Evolutionary conservation across 2,329 filamentous ascomycete species (phyloP), one percentile per base, ranked within the genome.

Genomic region (Fusarium brachygibbosum): DNA sequence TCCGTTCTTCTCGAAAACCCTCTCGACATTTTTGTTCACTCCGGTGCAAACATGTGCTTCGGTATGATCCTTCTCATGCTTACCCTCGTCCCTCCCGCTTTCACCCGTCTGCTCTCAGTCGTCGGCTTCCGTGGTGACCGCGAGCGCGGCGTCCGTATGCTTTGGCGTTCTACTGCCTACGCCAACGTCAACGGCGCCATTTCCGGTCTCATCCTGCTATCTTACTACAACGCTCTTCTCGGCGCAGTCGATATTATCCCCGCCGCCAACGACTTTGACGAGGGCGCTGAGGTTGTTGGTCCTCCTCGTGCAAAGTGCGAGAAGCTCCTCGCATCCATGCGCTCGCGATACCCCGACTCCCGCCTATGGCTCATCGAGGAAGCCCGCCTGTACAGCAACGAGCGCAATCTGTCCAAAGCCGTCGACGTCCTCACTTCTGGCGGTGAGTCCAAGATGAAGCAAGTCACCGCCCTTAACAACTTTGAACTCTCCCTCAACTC

Each of bases 51-150:
- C 76, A 91, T 98, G 79, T 97, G 94, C 79, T 98, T 94, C 74
- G 96, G 96, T 5, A 86, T 97, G 32, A 82, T 98, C 2, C 86
- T 97, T 16, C 85, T 98, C 2, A 85, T 98, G 55, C 90, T 98
- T n/a, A 97, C 93, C 14, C 91, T 98, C 82, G 90, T 98, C 1
- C 97, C 96, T 0, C 96, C 96, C 0, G 89, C 94, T 1, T 97
- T 98, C 78, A 91, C 88, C n/a, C 91, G 89, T 58, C 86, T 99
- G 2, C 85, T 98, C 6, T 93, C 91, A 62, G 91, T 98, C 41
- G 91, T 98, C 31, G 96, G 96, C 2, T 98, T 98, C 81, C 90
- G 88, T 65, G 96, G 96, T 32, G 94, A 98, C 77, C 90, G 94
- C 42, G 89, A 93, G 66, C 87, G 91, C 38, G 96, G 94, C 12